Conservation (phyloP, 305 asterid genomes). For the Fraxinus albicans region DNA sequence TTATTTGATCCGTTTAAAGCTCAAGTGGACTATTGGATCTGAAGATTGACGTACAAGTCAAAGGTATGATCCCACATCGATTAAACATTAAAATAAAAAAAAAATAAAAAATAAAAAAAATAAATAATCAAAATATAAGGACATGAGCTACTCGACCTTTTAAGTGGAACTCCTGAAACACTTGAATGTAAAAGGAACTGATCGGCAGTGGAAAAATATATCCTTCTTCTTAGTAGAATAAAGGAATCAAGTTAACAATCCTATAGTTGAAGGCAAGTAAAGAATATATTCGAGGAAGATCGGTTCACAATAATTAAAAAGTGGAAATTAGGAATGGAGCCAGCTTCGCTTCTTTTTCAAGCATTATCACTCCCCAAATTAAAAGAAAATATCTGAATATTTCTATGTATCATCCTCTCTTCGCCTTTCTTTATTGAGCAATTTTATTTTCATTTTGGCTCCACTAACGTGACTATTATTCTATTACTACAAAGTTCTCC, state of each 20-base stretch:
- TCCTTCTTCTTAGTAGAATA: constrained; percentile 22
- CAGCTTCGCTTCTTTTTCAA: constrained; percentile 37
- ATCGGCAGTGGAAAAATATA: constrained; percentile 16
- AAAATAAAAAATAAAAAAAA: no score
- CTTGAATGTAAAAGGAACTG: constrained; percentile 20
- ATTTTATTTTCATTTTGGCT: constrained; percentile 19
- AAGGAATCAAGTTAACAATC: constrained; percentile 34
- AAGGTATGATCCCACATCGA: no score
- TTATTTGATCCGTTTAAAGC: no score
- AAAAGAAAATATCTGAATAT: constrained; percentile 3
- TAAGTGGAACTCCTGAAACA: constrained; percentile 6
- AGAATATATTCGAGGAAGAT: constrained; percentile 36
- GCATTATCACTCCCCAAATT: constrained; percentile 33
- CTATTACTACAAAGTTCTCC: not conserved
- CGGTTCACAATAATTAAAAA: constrained; percentile 22
- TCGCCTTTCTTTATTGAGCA: constrained; percentile 7
- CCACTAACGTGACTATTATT: constrained; percentile 12
- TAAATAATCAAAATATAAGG: no score
- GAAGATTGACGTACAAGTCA: no score
- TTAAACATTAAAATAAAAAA: no score
- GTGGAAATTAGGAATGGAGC: constrained; percentile 22
- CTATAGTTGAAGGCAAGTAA: constrained; percentile 52
- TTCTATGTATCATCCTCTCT: constrained; percentile 22
- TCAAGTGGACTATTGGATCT: no score
- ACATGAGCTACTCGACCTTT: no score